Percentiles rank a stretch among this genome's conserved stretches.
Conservation (phyloP, 306 rosid species). For the Cicer arietinum region DNA sequence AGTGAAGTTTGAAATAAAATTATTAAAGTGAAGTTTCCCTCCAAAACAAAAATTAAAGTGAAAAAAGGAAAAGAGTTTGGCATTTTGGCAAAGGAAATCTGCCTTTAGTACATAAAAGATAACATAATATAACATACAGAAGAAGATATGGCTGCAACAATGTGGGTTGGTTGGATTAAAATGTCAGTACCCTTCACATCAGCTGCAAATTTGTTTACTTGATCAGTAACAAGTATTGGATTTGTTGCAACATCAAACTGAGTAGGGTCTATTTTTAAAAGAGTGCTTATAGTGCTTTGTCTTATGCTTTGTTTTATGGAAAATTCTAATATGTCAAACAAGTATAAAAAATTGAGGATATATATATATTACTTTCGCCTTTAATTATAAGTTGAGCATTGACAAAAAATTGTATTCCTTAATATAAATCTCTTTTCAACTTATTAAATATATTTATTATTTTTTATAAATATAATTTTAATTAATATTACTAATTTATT, state of each 20-base stretch:
- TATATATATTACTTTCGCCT: too few species aligned
- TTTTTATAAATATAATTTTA: too few species aligned
- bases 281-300: constrained; percentile 24
- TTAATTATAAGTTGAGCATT: too few species aligned
- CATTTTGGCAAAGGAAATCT: background rate
- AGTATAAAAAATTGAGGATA: background rate
- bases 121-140: constrained; percentile 10
- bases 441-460: too few species aligned
- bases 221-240: constrained; percentile 40
- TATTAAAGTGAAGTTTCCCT: too few species aligned
- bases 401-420: too few species aligned
- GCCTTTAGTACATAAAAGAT: background rate
- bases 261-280: background rate
- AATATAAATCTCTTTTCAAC: too few species aligned
- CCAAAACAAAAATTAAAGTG: background rate
- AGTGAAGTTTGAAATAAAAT: too few species aligned
- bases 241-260: constrained; percentile 37
- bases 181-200: constrained; percentile 38
- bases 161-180: constrained; percentile 36
- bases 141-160: constrained; percentile 21
- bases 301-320: constrained; percentile 35
- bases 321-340: background rate
- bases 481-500: too few species aligned
- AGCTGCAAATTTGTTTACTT: constrained; percentile 16
- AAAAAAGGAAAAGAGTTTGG: background rate